These are phyloP conservation scores for Stylonectria norvegica DNA, from an alignment of 2,329 filamentous ascomycete genomes.

Conservation along the genomic window DNA sequence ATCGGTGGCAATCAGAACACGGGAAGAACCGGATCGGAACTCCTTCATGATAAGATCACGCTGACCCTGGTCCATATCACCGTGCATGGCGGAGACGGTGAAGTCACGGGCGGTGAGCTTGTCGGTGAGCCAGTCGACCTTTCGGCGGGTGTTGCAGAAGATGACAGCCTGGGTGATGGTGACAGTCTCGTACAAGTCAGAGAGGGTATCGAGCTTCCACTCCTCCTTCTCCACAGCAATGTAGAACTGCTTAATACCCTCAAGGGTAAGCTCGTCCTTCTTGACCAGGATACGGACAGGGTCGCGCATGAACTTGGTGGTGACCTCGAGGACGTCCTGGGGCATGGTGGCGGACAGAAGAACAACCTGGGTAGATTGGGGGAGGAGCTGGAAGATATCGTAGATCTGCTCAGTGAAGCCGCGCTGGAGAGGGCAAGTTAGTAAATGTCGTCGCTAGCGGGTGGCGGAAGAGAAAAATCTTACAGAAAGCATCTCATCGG, in stretches of 20 bases:
- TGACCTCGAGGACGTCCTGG: conserved; percentile 98
- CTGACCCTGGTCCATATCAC: conserved; percentile 97
- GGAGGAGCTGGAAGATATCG: conserved; percentile 99
- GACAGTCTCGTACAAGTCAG: conserved; percentile 97
- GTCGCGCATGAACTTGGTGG: conserved; percentile 99
- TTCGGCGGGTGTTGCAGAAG: conserved; percentile 99
- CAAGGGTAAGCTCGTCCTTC: conserved; percentile 98
- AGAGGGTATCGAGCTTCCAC: conserved; percentile 99
- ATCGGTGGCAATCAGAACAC: conserved; percentile 98
- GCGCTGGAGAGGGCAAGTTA: conserved; percentile 54
- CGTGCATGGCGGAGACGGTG: conserved; percentile 99
- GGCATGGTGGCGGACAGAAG: conserved; percentile 98
- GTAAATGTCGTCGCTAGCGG: conserved; percentile 9
- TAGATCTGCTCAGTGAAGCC: conserved; percentile 99
- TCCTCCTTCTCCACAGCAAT: conserved; percentile 99
- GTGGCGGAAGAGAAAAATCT: conserved; percentile 32
- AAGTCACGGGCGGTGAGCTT: conserved; percentile 99
- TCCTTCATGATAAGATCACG: conserved; percentile 99
- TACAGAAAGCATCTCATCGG: conserved; percentile 97
- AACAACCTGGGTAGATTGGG: conserved; percentile 96
- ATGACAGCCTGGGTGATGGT: conserved; percentile 99
- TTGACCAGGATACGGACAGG: conserved; percentile 98
- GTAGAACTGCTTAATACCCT: conserved; percentile 99
- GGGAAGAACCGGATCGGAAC: conserved; percentile 97
- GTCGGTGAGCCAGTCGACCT: conserved; percentile 99